phyloP scores from a whole-genome alignment of 2,329 filamentous ascomycete species.

The Cordyceps cicadae region DNA sequence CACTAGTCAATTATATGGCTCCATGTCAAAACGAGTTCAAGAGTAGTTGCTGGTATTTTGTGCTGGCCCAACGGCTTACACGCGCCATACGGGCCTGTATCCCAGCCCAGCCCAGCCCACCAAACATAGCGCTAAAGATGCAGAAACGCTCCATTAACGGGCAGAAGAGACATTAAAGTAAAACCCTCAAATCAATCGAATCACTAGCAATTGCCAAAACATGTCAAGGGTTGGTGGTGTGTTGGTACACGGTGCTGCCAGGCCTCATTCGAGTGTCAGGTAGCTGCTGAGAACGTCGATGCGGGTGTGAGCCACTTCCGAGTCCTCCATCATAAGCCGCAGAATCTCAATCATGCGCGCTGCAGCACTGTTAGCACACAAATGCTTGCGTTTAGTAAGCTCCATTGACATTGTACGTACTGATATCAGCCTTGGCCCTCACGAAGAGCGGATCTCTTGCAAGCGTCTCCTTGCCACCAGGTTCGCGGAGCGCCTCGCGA shows the following conservation, averaged over 20 bases:
- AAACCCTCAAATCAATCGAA: background rate
- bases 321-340: slow-evolving; percentile 50
- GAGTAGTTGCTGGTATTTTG: background rate
- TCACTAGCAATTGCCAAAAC: background rate
- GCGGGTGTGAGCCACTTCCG: slow-evolving; percentile 50
- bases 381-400: background rate
- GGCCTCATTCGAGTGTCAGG: slow-evolving; percentile 22
- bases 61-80: slow-evolving; percentile 2
- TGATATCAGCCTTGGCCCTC: slow-evolving; percentile 52
- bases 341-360: slow-evolving; percentile 58
- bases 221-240: background rate
- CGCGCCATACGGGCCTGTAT: background rate
- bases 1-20: background rate
- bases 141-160: background rate
- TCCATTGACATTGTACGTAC: slow-evolving; percentile 34
- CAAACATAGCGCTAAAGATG: slow-evolving; percentile 12
- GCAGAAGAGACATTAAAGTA: background rate
- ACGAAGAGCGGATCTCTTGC: slow-evolving; percentile 49
- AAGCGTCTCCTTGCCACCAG: slow-evolving; percentile 36
- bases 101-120: background rate
- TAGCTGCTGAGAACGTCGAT: slow-evolving; percentile 51
- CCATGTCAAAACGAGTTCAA: background rate
- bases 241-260: background rate
- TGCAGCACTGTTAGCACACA: slow-evolving; percentile 20
- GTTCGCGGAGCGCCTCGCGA: slow-evolving; percentile 40